Evolutionary conservation across 2,329 filamentous ascomycete species (phyloP).

Genomic region (Apiospora rasikravindrae): DNA sequence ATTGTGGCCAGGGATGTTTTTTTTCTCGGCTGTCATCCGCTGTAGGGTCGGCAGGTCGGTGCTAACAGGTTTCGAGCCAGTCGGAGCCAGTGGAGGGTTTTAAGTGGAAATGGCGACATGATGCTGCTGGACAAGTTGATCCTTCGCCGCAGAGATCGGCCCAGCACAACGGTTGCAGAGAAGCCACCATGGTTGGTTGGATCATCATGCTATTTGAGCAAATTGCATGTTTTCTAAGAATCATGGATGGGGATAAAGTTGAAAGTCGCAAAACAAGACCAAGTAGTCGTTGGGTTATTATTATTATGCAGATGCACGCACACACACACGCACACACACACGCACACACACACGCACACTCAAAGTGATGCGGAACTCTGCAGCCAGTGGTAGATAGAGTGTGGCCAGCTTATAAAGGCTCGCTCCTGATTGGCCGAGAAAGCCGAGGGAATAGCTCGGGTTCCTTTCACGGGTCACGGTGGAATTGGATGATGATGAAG

Average conservation of each 20-base stretch:
- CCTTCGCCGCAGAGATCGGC: not conserved
- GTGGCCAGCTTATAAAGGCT: slow-evolving; percentile 19
- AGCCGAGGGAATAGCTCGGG: slow-evolving; percentile 18
- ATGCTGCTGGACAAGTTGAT: not conserved
- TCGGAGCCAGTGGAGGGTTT: not conserved
- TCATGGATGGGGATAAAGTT: not conserved
- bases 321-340: not conserved
- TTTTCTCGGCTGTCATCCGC: not conserved
- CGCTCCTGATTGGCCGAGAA: slow-evolving; percentile 13
- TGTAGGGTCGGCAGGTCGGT: not conserved
- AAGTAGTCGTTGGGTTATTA: no score
- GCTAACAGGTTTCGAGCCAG: not conserved
- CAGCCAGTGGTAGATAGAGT: not conserved
- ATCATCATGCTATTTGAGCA: not conserved
- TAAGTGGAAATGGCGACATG: slow-evolving; percentile 5
- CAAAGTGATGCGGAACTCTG: slow-evolving; percentile 14
- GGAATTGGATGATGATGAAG: slow-evolving; percentile 19
- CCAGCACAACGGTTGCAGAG: not conserved
- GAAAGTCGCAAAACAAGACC: not conserved
- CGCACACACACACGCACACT: not conserved
- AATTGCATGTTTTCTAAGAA: not conserved
- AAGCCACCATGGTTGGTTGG: not conserved
- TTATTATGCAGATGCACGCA: not conserved
- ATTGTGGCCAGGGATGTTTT: not conserved
- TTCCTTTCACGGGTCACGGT: slow-evolving; percentile 14